Evolutionary conservation across 1,284 basidiomycete species (phyloP).

Genomic region (Cryptococcus sp.): DNA sequence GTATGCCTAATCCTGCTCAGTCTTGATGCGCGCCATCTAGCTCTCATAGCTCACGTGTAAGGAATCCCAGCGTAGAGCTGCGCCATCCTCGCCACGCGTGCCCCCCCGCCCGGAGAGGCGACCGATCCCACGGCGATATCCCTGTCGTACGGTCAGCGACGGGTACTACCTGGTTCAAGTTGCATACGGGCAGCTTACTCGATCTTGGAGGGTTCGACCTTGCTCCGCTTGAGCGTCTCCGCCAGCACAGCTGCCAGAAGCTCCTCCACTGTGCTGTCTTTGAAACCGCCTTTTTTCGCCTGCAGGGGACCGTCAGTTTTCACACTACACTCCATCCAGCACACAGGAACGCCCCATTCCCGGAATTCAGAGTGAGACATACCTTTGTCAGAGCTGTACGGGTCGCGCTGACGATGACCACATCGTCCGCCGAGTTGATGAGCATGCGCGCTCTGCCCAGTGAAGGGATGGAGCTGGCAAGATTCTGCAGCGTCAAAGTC

Average conservation of each 20-base stretch:
- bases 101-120: conserved; percentile 88
- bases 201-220: conserved; percentile 42
- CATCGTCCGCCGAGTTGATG: conserved; percentile 66
- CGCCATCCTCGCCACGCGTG: conserved; percentile 84
- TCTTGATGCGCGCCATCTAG: too few species aligned
- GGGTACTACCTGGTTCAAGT: conserved; percentile 29
- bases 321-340: background rate
- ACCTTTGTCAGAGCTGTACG: conserved; percentile 89
- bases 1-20: too few species aligned
- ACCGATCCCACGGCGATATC: conserved; percentile 91
- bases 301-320: conserved; percentile 8
- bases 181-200: conserved; percentile 26
- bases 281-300: conserved; percentile 83
- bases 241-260: conserved; percentile 76
- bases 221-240: conserved; percentile 56
- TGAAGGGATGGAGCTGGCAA: conserved; percentile 42
- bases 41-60: conserved; percentile 58
- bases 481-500: conserved; percentile 37
- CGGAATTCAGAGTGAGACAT: too few species aligned
- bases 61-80: conserved; percentile 88
- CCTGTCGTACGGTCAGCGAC: conserved; percentile 60
- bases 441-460: conserved; percentile 56
- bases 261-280: conserved; percentile 86
- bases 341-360: background rate
- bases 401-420: conserved; percentile 85